These are phyloP conservation scores for Teratosphaeriaceae sp. DNA, from an alignment of 2,329 filamentous ascomycete genomes.

Conservation along the genomic window DNA sequence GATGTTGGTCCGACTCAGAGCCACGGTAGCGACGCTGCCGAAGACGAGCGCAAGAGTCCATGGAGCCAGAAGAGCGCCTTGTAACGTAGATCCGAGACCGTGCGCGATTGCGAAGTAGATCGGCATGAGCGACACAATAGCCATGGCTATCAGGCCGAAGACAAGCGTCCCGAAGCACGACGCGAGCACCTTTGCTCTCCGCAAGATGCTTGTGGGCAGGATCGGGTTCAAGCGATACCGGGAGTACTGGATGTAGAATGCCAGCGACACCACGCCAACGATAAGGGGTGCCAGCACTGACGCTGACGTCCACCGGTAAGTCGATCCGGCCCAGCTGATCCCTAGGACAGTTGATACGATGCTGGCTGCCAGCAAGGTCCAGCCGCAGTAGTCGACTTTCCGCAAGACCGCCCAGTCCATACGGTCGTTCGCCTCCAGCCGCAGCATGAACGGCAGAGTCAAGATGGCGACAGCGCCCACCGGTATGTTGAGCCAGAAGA, in stretches of 20 bases:
- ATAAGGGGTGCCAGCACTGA: slow-evolving; percentile 5
- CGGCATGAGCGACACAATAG: slow-evolving; percentile 26
- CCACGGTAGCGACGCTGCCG: too few relatives aligned
- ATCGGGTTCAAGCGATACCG: slow-evolving; percentile 39
- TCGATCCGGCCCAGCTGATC: slow-evolving; percentile 7
- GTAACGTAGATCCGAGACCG: not conserved
- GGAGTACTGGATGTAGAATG: slow-evolving; percentile 35
- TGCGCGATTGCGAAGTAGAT: slow-evolving; percentile 34
- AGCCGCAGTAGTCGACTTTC: slow-evolving; percentile 17
- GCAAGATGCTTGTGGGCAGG: slow-evolving; percentile 41
- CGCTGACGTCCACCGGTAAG: slow-evolving; percentile 9
- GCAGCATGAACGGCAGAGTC: slow-evolving; percentile 18
- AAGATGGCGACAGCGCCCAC: slow-evolving; percentile 36
- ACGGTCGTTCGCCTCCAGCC: slow-evolving; percentile 1
- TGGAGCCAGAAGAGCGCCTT: slow-evolving; percentile 22
- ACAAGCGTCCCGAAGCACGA: slow-evolving; percentile 9
- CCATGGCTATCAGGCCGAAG: slow-evolving; percentile 5
- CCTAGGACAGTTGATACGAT: slow-evolving; percentile 3
- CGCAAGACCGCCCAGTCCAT: slow-evolving; percentile 38
- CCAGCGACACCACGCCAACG: slow-evolving; percentile 33
- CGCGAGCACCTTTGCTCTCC: slow-evolving; percentile 35
- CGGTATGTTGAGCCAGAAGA: slow-evolving; percentile 60
- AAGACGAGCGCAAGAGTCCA: not conserved
- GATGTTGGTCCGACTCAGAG: not conserved
- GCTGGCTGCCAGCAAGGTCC: slow-evolving; percentile 7